Evolutionary conservation across 345 rosid species (phyloP), one percentile per base, ranked within the genome.

Genomic region (Atalantia buxifolia): DNA sequence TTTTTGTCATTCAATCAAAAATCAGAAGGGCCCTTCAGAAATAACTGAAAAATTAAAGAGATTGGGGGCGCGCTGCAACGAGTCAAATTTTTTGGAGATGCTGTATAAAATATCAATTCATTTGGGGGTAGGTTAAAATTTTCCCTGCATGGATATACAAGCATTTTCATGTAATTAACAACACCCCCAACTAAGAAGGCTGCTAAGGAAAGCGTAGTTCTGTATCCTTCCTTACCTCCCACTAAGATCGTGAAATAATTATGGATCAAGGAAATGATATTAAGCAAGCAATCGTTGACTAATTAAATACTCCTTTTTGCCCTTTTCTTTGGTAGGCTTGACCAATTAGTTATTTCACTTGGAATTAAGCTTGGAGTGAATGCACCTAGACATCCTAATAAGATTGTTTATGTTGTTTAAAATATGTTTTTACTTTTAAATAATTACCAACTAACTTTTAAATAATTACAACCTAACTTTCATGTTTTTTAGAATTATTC

Each of bases 241-340:
- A 75, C 75, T 62, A 16, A 61, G 42, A 38, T 6, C 13, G 19
- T 53, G 57, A 19, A 50, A 50, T 42, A 42, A 42, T 42, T 42
- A 42, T 50, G 56, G 56, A 16, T 14, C 14, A 62, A 13, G 28
- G 12, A 27, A 64, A 76, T 38, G 7, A 25, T 31, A 25, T 18
- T 63, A 31, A 74, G 76, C 78, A 73, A 73, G 38, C 81, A 71
- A 45, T 56, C 10, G n/a, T 80, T 74, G 79, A 80, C 81, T 59
- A 19, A 8, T 40, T 25, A 62, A 55, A 12, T 27, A 31, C 65
- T 21, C 3, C 8, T 9, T 9, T 36, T 35, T 14, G 0, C 2
- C 8, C 16, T 57, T 59, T 36, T 24, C 31, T 24, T 24, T 3
- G 53, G 76, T 38, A 22, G 66, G 66, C 35, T 72, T 57, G 35